Conservation (phyloP, 1,284 basidiomycete species). For the Malassezia brasiliensis region DNA sequence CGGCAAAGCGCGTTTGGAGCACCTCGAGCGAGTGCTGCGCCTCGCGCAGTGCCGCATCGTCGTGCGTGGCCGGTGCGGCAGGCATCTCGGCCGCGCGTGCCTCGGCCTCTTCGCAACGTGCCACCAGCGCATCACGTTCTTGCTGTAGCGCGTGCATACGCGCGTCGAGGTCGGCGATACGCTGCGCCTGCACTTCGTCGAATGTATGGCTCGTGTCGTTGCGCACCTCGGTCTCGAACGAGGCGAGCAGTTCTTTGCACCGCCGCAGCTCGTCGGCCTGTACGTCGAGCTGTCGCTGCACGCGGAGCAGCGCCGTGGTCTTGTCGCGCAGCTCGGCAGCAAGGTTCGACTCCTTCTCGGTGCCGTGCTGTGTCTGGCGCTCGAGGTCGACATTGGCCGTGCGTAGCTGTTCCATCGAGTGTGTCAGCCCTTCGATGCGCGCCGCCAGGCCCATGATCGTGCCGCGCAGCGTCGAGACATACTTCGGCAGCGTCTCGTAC, state of each 20-base stretch:
- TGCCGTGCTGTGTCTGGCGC: constrained; percentile 24
- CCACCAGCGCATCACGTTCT: constrained; percentile 5
- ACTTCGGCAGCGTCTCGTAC: constrained; percentile 20
- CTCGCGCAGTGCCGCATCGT: constrained; percentile 3
- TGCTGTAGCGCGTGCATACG: constrained; percentile 19
- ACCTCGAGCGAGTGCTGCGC: constrained; percentile 13
- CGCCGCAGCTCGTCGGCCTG: constrained; percentile 24
- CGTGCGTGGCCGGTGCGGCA: not conserved
- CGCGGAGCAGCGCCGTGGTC: constrained; percentile 22
- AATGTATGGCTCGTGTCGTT: constrained; percentile 22
- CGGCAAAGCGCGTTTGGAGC: constrained; percentile 27
- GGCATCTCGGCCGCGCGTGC: not conserved
- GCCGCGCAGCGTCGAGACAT: constrained; percentile 27
- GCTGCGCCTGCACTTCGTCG: constrained; percentile 35
- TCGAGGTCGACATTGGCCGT: constrained; percentile 20
- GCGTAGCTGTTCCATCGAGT: constrained; percentile 23
- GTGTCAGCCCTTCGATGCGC: constrained; percentile 19
- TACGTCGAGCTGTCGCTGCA: constrained; percentile 9
- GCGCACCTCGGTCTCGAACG: constrained; percentile 32
- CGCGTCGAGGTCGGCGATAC: constrained; percentile 34
- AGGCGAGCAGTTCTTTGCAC: constrained; percentile 24
- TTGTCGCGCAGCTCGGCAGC: constrained; percentile 31
- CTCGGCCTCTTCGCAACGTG: constrained; percentile 12
- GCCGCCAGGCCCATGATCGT: constrained; percentile 24
- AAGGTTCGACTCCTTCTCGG: constrained; percentile 25